Evolutionary conservation across 352 stramenopile genomes (phyloP), one percentile per base, ranked within the genome.

Genomic region (Thraustotheca clavata): DNA sequence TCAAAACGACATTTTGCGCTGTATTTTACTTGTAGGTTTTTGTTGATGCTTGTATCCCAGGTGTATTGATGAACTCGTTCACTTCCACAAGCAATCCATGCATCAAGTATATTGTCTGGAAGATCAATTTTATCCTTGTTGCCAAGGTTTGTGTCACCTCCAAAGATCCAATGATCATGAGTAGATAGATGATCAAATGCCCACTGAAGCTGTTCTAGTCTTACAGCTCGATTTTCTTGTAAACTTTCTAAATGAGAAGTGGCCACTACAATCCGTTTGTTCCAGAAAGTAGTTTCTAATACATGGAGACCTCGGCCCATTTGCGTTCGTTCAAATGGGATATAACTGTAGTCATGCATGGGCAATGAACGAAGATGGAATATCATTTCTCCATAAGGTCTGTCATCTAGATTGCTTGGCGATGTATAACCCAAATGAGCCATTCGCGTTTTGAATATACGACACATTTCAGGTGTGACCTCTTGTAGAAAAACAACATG

Each of bases 31-130:
- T 40, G 57, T 8, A 65, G 41, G 57, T 65, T 65, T 46, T 65
- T 65, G 57, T 65, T 65, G 18, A 65, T 26, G 38, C 35, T 65
- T 46, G 57, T 65, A 32, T 65, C 57, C 57, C 57, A 65, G 9
- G 57, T 65, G 22, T 55, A 33, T 16, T 65, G 14, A 46, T 65
- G 57, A 14, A 16, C 9, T 11, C 29, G 24, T 8, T 27, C 18
- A n/a, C 57, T 18, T 14, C 57, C 57, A 12, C 33, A 33, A 9
- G 38, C 57, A 9, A 65, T 26, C 57, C 57, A 65, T 46, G 57
- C 57, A 22, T 65, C 57, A 11, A 47, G 14, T 32, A 65, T 46
- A 14, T 54, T 12, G 9, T n/a, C n/a, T 14, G 57, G 57, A 1
- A 65, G n/a, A 9, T 5, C n/a, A 7, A 41, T 32, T 5, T 54